These are phyloP conservation scores for Cystobasidiaceae sp. DNA, from an alignment of 1,284 basidiomycete species.

Conservation along the genomic window DNA sequence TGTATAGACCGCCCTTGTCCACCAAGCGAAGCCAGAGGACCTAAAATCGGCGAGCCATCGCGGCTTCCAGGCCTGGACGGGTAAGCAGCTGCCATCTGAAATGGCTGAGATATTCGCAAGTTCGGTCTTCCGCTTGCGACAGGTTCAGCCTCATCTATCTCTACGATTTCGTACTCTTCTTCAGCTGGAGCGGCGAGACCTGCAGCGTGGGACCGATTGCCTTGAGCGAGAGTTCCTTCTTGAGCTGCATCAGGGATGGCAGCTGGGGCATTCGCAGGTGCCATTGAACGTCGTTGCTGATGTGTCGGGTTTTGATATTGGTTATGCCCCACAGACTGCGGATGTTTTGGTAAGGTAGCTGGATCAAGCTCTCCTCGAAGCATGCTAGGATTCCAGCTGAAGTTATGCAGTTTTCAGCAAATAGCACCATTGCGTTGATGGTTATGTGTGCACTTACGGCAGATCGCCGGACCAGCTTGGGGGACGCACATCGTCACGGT, in stretches of 20 bases:
- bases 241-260: neutral
- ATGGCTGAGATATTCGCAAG: constrained; percentile 10
- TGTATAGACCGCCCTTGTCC: neutral
- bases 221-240: neutral
- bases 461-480: constrained; percentile 27
- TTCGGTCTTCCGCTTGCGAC: neutral
- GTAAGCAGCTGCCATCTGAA: constrained; percentile 1
- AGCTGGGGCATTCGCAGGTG: neutral
- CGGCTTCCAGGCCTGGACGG: constrained; percentile 9
- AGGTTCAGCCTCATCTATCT: neutral
- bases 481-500: constrained; percentile 11
- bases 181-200: neutral
- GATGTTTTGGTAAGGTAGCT: constrained; percentile 18
- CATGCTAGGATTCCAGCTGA: constrained; percentile 21
- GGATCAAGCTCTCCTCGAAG: constrained; percentile 19
- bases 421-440: neutral
- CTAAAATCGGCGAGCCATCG: neutral
- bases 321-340: neutral
- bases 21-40: neutral
- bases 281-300: neutral
- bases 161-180: constrained; percentile 4
- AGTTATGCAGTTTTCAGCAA: neutral
- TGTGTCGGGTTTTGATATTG: neutral
- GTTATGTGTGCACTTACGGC: constrained; percentile 1
- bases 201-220: neutral